Conservation (phyloP, 176 grass and related monocot genomes). For the Eleusine coracana region DNA sequence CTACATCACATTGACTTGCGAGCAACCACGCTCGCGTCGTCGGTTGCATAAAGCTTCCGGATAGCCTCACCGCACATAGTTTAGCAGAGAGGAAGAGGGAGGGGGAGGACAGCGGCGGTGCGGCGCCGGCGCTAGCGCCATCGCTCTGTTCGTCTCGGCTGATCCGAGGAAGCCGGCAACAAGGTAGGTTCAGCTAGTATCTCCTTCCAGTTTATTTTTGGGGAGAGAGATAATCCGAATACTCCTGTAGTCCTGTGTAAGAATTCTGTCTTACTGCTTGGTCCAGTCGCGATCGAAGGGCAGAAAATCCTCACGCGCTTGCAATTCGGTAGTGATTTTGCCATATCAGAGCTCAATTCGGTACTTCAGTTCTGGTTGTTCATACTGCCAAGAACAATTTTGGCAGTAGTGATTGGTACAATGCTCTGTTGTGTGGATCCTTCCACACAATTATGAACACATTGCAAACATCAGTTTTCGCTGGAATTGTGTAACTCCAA, state of each 20-base stretch:
- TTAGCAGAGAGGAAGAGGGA: not conserved
- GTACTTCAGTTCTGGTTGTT: not conserved
- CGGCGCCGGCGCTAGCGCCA: not conserved
- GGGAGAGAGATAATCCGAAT: not conserved
- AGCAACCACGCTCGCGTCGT: constrained; percentile 38
- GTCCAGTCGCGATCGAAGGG: not conserved
- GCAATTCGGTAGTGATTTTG: not conserved
- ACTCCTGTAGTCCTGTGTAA: too few species aligned
- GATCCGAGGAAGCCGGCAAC: not conserved
- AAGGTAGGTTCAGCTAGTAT: constrained; percentile 34
- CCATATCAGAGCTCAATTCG: not conserved
- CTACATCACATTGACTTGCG: constrained; percentile 46
- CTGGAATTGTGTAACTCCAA: not conserved
- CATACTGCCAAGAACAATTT: not conserved
- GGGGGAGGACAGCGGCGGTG: not conserved
- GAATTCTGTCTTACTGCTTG: not conserved
- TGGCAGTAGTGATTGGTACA: not conserved
- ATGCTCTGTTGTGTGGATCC: not conserved
- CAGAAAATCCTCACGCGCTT: not conserved
- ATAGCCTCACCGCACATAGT: constrained; percentile 14
- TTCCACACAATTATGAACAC: not conserved
- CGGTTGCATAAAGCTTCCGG: constrained; percentile 35
- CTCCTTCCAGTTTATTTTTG: constrained; percentile 25
- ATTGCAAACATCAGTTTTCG: not conserved
- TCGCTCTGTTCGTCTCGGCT: constrained; percentile 21